Base-by-base conservation (phyloP, 768 basidiomycete genomes). In the Lepiota brunneoincarnata region DNA sequence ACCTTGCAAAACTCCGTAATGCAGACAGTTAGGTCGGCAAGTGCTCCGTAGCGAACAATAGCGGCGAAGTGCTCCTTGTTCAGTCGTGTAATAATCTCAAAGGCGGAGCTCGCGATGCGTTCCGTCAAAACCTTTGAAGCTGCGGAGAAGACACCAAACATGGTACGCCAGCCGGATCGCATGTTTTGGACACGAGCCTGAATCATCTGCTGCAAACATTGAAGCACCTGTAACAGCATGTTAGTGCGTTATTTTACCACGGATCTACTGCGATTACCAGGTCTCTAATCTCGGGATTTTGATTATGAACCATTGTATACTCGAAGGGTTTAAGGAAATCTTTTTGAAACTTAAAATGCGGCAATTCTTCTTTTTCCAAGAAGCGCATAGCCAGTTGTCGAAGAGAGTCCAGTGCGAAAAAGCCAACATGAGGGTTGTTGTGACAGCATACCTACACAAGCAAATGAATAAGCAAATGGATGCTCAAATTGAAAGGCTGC, bases 1-100 rank as follows among this genome's bases (percentile, higher is more conserved):
- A 96, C 93, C 81, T 98, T 98, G 79, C 92, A 96, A 73, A 98
- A 99, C 69, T 98, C 97, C 34, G 96, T 98, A 61, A 99, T 89
- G 75, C 97, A 99, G 36, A 95, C 93, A 6, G 90, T 95, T 49
- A 99, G 69, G 70, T 99, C 97, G 44, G 95, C 91, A 65, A 98
- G 98, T 3, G 95, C 86, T 12, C 97, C 97, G 65, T 97, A 83
- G 49, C 84, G 87, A 42, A 98, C 92, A 51, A 99, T 92, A n/a
- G 86, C 81, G 17, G 78, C 60, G 72, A 98, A 99, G 67, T 97
- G 91, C 41, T 95, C 87, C 62, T 82, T 83, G 75, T 98, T 96
- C 45, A 99, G 72, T 58, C 87, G 83, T 44, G 89, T 92, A 37
- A 98, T 95, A 35, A 98, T 89, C 65, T 99, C 97, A 62, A 98